These are phyloP conservation scores for Hexamita inflata DNA, from an alignment of 208 protist genomes.

Conservation along the genomic window DNA sequence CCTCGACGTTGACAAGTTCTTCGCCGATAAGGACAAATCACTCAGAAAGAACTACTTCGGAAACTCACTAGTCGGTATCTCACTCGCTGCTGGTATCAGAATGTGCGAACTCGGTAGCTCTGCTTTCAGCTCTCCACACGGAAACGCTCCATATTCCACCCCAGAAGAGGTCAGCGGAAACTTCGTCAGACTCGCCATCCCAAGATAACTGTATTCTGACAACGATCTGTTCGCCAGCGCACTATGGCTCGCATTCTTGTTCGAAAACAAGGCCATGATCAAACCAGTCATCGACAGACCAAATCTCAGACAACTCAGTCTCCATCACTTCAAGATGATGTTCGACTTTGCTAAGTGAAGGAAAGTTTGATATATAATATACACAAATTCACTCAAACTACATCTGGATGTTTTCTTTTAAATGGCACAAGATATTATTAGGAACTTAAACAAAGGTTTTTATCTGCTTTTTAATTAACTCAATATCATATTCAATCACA, in stretches of 20 bases:
- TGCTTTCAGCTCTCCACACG: background rate
- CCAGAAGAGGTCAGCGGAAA: background rate
- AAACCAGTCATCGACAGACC: background rate
- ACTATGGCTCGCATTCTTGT: background rate
- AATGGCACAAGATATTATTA: too few species aligned
- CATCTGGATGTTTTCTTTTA: too few species aligned
- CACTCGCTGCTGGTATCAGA: constrained; percentile 18
- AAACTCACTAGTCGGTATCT: constrained; percentile 9
- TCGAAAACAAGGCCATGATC: background rate
- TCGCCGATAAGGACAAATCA: background rate
- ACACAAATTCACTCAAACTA: too few species aligned
- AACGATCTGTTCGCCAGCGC: background rate
- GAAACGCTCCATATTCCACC: background rate
- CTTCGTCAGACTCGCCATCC: background rate
- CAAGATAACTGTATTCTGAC: background rate
- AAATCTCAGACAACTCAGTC: background rate
- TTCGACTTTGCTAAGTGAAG: background rate
- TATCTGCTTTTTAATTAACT: too few species aligned
- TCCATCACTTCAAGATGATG: background rate
- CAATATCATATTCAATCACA: too few species aligned
- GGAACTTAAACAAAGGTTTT: too few species aligned
- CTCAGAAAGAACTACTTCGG: constrained; percentile 24
- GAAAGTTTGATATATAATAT: too few species aligned
- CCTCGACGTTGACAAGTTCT: constrained; percentile 30
- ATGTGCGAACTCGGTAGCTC: constrained; percentile 24